Percentiles rank a stretch among this genome's conserved stretches.
phyloP scores from a whole-genome alignment of 2,329 filamentous ascomycete genomes.

The Cladosporium sphaerospermum region DNA sequence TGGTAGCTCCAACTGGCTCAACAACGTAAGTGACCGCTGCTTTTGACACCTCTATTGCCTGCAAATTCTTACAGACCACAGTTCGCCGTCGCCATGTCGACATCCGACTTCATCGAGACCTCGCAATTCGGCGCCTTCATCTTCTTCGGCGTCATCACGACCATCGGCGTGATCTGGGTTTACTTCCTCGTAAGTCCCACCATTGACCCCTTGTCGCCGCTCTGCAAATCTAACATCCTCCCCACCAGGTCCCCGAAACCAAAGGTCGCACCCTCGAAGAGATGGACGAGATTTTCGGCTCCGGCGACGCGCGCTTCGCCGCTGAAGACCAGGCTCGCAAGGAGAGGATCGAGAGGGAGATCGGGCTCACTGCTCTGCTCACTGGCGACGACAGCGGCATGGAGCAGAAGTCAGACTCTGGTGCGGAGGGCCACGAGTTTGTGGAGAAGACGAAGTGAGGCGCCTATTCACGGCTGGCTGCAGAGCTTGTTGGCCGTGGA shows the following conservation, averaged over 20 bases:
- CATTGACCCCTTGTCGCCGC: not conserved
- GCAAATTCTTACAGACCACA: not conserved
- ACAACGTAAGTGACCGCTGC: constrained; percentile 14
- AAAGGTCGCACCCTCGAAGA: constrained; percentile 24
- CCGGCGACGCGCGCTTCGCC: constrained; percentile 16
- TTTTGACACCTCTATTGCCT: not conserved
- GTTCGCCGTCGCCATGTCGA: constrained; percentile 19
- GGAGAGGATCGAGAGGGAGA: constrained; percentile 9
- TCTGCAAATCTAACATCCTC: not conserved
- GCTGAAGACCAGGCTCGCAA: constrained; percentile 6
- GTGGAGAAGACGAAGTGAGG: not conserved
- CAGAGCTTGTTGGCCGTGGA: too few species aligned
- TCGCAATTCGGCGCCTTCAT: constrained; percentile 20
- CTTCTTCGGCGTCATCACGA: constrained; percentile 19
- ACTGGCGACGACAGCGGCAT: not conserved
- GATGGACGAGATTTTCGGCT: constrained; percentile 25
- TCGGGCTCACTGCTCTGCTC: constrained; percentile 7
- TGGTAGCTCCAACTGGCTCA: constrained; percentile 20
- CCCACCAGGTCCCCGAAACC: constrained; percentile 20
- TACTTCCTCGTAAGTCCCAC: constrained; percentile 17
- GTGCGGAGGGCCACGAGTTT: constrained; percentile 1
- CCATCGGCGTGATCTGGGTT: constrained; percentile 17
- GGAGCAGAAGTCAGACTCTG: constrained; percentile 1
- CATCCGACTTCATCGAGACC: constrained; percentile 16
- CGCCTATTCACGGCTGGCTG: too few species aligned